Evolutionary conservation across 371 early-diverging fungal species (phyloP).

Genomic region (Synchytrium microbalum): DNA sequence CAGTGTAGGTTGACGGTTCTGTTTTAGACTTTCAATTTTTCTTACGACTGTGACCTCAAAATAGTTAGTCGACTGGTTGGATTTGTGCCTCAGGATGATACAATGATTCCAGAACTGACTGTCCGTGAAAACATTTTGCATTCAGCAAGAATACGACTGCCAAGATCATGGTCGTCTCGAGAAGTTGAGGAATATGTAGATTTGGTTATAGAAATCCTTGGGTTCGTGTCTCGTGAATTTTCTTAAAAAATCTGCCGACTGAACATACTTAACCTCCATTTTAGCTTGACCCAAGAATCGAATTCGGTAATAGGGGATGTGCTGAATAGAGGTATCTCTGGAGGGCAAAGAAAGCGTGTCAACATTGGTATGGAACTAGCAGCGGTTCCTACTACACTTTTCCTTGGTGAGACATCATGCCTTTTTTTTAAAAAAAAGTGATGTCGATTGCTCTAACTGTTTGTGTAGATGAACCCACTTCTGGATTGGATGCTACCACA

Average conservation of each 20-base stretch:
- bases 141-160: constrained; percentile 13
- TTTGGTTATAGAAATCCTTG: constrained; percentile 9
- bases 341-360: constrained; percentile 34
- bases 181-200: constrained; percentile 13
- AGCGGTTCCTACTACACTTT: constrained; percentile 22
- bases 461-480: constrained; percentile 57
- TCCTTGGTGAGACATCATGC: constrained; percentile 60
- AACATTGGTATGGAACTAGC: constrained; percentile 11
- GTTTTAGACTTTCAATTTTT: constrained; percentile 8
- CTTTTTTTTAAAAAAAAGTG: too few species aligned
- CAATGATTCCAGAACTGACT: constrained; percentile 15
- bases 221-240: neutral
- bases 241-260: neutral
- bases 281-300: constrained; percentile 4
- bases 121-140: constrained; percentile 17
- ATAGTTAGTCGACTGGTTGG: neutral
- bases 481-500: constrained; percentile 52
- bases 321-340: constrained; percentile 17
- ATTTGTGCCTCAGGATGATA: constrained; percentile 23
- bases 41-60: neutral
- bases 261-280: neutral
- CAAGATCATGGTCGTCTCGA: constrained; percentile 5
- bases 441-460: too few species aligned
- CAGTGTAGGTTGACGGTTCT: constrained; percentile 17
- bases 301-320: constrained; percentile 38